Evolutionary conservation across 768 basidiomycete species (phyloP).

Genomic region (Lepiota brunneoincarnata): DNA sequence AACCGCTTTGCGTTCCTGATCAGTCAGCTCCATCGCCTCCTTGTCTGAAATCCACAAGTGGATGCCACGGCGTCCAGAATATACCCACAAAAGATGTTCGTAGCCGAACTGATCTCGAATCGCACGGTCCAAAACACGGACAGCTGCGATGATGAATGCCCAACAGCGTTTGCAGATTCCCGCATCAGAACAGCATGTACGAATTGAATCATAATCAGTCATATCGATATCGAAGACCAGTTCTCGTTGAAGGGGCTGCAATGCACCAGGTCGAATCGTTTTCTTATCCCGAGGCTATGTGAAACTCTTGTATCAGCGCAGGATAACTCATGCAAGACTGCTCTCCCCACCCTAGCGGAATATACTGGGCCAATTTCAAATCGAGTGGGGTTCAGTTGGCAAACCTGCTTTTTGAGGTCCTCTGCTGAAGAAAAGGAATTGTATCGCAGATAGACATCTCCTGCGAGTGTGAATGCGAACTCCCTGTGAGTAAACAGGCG

Average conservation of each 20-base stretch:
- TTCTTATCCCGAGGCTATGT: constrained; percentile 86
- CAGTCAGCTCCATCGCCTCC: constrained; percentile 84
- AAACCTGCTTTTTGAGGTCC: constrained; percentile 89
- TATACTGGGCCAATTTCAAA: constrained; percentile 98
- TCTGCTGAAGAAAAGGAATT: constrained; percentile 84
- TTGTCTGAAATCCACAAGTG: constrained; percentile 96
- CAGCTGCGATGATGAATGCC: constrained; percentile 92
- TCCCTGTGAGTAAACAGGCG: constrained; percentile 91
- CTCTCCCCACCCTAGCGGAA: constrained; percentile 65
- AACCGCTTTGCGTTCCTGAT: constrained; percentile 84
- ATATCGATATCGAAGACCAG: constrained; percentile 99
- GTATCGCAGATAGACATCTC: constrained; percentile 93
- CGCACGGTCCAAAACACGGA: constrained; percentile 75
- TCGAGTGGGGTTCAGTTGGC: constrained; percentile 81
- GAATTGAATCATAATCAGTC: constrained; percentile 96
- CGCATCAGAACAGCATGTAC: constrained; percentile 92
- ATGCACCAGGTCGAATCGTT: constrained; percentile 61
- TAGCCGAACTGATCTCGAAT: constrained; percentile 92
- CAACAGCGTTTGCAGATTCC: constrained; percentile 92
- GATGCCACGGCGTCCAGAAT: constrained; percentile 97
- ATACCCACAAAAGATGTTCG: constrained; percentile 91
- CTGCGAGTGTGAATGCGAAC: constrained; percentile 89
- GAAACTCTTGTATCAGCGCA: neutral
- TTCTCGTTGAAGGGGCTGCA: constrained; percentile 80
- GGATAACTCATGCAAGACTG: neutral